These are phyloP conservation scores for Aspergillus sclerotioniger DNA, from an alignment of 495 filamentous ascomycete genomes.

Conservation along the genomic window DNA sequence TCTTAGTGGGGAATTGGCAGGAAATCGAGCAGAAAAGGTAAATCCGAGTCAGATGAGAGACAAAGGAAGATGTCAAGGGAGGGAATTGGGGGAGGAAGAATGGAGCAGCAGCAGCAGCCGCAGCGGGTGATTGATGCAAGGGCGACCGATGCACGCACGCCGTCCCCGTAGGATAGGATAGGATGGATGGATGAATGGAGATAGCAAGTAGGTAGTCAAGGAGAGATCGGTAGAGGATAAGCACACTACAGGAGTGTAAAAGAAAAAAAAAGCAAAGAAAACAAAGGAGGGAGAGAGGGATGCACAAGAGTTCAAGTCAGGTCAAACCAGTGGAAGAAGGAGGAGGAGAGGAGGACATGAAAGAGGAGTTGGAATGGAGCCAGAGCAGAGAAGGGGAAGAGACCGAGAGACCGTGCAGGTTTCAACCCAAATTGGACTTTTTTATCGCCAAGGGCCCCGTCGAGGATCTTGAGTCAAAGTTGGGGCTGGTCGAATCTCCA, in stretches of 20 bases:
- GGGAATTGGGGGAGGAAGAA: neutral
- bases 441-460: neutral
- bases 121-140: conserved; percentile 16
- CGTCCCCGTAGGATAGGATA: neutral
- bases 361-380: conserved; percentile 8
- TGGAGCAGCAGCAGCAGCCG: neutral
- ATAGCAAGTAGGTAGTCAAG: neutral
- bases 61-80: conserved; percentile 4
- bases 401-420: conserved; percentile 6
- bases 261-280: conserved; percentile 13
- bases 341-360: conserved; percentile 5
- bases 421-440: neutral
- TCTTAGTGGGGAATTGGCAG: conserved; percentile 6
- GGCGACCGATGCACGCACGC: conserved; percentile 17
- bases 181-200: conserved; percentile 6
- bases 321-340: neutral
- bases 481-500: too few species aligned
- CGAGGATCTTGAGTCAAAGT: too few species aligned
- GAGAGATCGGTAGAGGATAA: conserved; percentile 11
- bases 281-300: conserved; percentile 10
- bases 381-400: neutral
- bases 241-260: conserved; percentile 7
- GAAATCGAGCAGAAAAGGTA: neutral
- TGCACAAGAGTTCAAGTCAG: neutral
- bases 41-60: neutral